A percentile compares a stretch with the other conserved stretches of the same genome.
Conservation (phyloP, 106 monocot species). For the Posidonia australis region DNA sequence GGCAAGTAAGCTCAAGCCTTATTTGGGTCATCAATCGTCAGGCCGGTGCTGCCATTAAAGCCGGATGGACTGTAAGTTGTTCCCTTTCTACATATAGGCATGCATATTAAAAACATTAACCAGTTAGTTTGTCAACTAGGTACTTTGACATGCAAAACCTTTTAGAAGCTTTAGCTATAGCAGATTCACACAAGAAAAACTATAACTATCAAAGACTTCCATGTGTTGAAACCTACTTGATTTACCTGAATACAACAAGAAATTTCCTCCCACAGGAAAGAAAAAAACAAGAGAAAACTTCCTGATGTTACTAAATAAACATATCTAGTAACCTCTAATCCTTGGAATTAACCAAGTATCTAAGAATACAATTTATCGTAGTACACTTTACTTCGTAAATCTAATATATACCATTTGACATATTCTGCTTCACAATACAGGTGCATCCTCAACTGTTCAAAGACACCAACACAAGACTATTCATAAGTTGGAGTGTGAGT, state of each 20-base stretch:
- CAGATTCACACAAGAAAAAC: no score
- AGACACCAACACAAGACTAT: not conserved
- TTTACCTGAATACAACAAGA: no score
- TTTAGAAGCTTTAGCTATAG: no score
- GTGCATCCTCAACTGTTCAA: not conserved
- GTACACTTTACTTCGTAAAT: not conserved
- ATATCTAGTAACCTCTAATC: no score
- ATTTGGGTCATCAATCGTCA: constrained; percentile 2
- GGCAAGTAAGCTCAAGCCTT: constrained; percentile 4
- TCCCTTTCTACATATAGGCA: not conserved
- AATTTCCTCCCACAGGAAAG: no score
- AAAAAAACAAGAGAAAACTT: no score
- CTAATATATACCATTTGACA: not conserved
- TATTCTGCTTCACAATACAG: not conserved
- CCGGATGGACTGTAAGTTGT: constrained; percentile 8
- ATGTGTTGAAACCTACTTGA: no score
- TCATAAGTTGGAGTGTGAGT: not conserved
- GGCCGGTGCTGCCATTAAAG: not conserved
- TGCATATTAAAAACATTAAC: no score
- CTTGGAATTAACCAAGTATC: not conserved
- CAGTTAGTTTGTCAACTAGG: no score
- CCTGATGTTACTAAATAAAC: no score
- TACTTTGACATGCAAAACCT: not conserved
- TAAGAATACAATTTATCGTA: not conserved
- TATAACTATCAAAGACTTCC: no score